Evolutionary conservation across 768 basidiomycete genomes (phyloP).

Genomic region (Chiua virens): DNA sequence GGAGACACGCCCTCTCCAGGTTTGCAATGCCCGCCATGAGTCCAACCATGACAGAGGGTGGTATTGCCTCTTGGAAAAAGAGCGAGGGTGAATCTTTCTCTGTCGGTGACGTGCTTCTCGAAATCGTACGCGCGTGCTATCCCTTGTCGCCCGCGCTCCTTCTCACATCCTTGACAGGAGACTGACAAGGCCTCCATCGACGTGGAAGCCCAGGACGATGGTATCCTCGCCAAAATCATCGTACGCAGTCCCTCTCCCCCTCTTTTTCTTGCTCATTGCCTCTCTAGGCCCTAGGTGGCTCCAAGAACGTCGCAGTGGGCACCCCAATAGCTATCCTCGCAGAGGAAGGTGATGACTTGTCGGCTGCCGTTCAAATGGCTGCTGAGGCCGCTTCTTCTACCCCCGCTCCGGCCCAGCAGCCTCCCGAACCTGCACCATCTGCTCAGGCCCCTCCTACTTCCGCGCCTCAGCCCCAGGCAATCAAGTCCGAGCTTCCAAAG

Average conservation of each 20-base stretch:
- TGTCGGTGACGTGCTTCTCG: slow-evolving; percentile 91
- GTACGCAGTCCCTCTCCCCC: slow-evolving; percentile 45
- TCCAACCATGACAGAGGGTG: slow-evolving; percentile 99
- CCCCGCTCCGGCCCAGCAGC: slow-evolving; percentile 32
- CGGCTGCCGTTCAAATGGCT: slow-evolving; percentile 75
- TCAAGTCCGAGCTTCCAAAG: slow-evolving; percentile 55
- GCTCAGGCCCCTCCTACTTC: slow-evolving; percentile 35
- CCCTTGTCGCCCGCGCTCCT: slow-evolving; percentile 1
- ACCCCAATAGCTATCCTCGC: slow-evolving; percentile 87
- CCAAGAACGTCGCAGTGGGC: slow-evolving; percentile 87
- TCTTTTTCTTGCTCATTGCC: neutral
- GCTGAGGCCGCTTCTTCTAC: slow-evolving; percentile 53
- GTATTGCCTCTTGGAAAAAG: slow-evolving; percentile 97
- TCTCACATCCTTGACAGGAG: slow-evolving; percentile 57
- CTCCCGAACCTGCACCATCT: slow-evolving; percentile 44
- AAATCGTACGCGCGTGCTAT: slow-evolving; percentile 65
- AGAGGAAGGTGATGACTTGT: slow-evolving; percentile 94
- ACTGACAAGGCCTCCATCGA: slow-evolving; percentile 99
- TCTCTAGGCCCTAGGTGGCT: slow-evolving; percentile 71
- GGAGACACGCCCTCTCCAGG: slow-evolving; percentile 75
- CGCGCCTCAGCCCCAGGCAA: slow-evolving; percentile 35
- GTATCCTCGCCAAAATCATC: slow-evolving; percentile 94
- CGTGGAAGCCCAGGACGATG: slow-evolving; percentile 98
- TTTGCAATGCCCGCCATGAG: slow-evolving; percentile 99
- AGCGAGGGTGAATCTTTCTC: slow-evolving; percentile 90